Conservation (phyloP, 129 eudicot genomes). For the Escallonia rubra region DNA sequence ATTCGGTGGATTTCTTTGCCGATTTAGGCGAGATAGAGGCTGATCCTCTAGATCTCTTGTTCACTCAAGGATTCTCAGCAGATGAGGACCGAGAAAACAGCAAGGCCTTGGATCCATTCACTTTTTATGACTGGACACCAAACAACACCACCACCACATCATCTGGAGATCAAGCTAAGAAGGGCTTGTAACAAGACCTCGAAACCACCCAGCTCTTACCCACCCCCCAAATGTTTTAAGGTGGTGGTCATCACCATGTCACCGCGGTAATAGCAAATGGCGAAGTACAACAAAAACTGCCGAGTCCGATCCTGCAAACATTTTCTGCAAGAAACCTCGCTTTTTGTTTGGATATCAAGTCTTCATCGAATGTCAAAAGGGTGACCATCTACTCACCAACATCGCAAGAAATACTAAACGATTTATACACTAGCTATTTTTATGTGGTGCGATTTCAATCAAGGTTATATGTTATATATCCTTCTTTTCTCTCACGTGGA, state of each 20-base stretch:
- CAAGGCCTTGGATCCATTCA: conserved; percentile 71
- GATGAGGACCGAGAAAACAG: conserved; percentile 29
- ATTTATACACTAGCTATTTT: background rate
- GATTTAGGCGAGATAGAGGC: conserved; percentile 71
- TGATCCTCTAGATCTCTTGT: conserved; percentile 67
- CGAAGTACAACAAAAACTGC: background rate
- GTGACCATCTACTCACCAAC: too few species aligned
- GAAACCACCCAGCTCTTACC: background rate
- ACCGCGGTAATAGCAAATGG: background rate
- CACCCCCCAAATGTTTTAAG: too few species aligned
- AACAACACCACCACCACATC: conserved; percentile 13
- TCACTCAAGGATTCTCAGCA: conserved; percentile 53
- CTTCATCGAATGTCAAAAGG: background rate
- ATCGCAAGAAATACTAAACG: background rate
- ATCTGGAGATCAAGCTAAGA: conserved; percentile 16
- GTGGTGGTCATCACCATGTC: too few species aligned
- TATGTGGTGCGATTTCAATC: conserved; percentile 4
- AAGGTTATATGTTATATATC: conserved; percentile 6
- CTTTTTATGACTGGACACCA: conserved; percentile 46
- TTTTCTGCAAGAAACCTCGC: background rate
- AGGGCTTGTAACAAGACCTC: conserved; percentile 16
- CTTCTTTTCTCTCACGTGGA: background rate
- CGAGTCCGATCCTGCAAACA: too few species aligned
- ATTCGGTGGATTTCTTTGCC: conserved; percentile 60
- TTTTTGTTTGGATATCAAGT: background rate